These are phyloP conservation scores for Magnolia sinica DNA, from an alignment of 164 flowering plant genomes.

Conservation along the genomic window DNA sequence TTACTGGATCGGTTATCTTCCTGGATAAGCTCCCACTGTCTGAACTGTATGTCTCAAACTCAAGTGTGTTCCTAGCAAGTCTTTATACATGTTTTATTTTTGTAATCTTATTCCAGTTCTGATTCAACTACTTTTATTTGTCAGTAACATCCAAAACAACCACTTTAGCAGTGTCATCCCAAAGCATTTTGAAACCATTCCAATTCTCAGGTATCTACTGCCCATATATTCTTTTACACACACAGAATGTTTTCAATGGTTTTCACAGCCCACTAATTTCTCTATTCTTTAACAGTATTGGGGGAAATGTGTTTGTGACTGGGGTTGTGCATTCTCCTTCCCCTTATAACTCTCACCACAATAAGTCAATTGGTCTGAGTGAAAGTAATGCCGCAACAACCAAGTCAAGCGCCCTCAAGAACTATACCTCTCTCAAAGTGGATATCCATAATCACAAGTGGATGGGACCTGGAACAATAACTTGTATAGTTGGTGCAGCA, in stretches of 20 bases:
- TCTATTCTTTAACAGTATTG: constrained; percentile 43
- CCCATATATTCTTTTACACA: background rate
- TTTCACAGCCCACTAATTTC: background rate
- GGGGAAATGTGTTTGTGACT: constrained; percentile 52
- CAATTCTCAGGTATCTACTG: background rate
- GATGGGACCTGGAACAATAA: constrained; percentile 46
- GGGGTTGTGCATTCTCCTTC: constrained; percentile 49
- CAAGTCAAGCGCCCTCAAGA: constrained; percentile 45
- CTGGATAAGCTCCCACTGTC: constrained; percentile 59
- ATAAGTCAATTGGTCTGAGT: constrained; percentile 34
- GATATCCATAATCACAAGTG: constrained; percentile 24
- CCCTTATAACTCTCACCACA: constrained; percentile 41
- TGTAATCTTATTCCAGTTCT: too few relatives aligned
- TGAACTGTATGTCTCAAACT: constrained; percentile 50
- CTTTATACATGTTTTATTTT: too few relatives aligned
- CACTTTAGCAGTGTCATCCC: constrained; percentile 1
- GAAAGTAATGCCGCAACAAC: too few relatives aligned
- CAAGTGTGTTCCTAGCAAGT: too few relatives aligned
- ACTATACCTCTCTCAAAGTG: constrained; percentile 29
- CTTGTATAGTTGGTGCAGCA: constrained; percentile 42
- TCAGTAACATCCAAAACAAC: background rate
- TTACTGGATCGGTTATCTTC: constrained; percentile 73
- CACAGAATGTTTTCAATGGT: background rate
- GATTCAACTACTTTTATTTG: too few relatives aligned
- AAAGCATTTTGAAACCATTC: background rate